Percentiles rank a stretch among this genome's conserved stretches.
Evolutionary conservation across 225 moss, liverwort and hornwort genomes (phyloP).

Genomic region (Physcomitrellopsis africana): DNA sequence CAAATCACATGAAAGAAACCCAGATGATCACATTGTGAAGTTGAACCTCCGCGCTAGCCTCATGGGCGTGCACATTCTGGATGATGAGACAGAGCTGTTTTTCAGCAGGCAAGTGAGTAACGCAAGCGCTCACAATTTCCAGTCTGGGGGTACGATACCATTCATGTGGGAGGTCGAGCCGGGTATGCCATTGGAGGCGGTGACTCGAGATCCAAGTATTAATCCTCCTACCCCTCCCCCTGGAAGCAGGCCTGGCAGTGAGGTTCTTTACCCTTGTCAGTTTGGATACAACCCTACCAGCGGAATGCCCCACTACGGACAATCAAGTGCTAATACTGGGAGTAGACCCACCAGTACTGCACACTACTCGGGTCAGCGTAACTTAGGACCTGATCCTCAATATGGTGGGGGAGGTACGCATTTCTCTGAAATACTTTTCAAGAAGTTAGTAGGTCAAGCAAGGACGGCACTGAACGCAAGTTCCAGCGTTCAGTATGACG

Average conservation of each 20-base stretch:
- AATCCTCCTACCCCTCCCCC: slow-evolving; percentile 47
- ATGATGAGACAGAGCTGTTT: slow-evolving; percentile 69
- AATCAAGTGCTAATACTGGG: slow-evolving; percentile 18
- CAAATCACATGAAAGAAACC: slow-evolving; percentile 14
- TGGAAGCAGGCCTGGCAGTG: slow-evolving; percentile 41
- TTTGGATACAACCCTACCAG: slow-evolving; percentile 30
- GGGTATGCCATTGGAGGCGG: slow-evolving; percentile 29
- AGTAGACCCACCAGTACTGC: slow-evolving; percentile 16
- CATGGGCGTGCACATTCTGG: slow-evolving; percentile 68
- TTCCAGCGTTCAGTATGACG: slow-evolving; percentile 34
- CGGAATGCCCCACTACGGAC: slow-evolving; percentile 40
- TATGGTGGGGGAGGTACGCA: slow-evolving; percentile 29
- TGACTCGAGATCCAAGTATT: slow-evolving; percentile 25
- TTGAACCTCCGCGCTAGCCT: slow-evolving; percentile 54
- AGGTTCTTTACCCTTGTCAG: slow-evolving; percentile 44
- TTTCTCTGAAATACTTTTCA: slow-evolving; percentile 44
- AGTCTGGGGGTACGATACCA: slow-evolving; percentile 34
- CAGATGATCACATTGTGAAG: slow-evolving; percentile 40
- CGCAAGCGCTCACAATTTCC: slow-evolving; percentile 35
- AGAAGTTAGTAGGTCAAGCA: slow-evolving; percentile 39
- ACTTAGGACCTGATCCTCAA: slow-evolving; percentile 40
- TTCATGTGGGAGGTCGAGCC: slow-evolving; percentile 54
- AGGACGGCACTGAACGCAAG: slow-evolving; percentile 19
- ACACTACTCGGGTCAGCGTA: slow-evolving; percentile 27
- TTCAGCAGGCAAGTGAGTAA: slow-evolving; percentile 62